Evolutionary conservation across 2,329 filamentous ascomycete genomes (phyloP).

Genomic region (Capronia coronata): DNA sequence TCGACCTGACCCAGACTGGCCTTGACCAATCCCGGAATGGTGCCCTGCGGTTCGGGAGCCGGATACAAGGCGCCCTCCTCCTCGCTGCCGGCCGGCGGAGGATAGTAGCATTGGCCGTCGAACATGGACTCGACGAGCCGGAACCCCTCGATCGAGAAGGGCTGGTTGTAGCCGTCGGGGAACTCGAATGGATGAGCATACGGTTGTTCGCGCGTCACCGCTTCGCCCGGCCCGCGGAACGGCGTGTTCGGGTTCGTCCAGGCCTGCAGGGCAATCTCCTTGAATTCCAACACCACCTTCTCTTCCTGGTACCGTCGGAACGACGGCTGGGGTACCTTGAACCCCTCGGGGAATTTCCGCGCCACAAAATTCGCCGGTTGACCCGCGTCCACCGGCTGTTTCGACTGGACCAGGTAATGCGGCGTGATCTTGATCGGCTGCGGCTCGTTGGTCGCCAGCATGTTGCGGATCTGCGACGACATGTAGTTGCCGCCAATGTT

Average conservation of each 20-base stretch:
- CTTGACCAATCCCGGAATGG: conserved; percentile 75
- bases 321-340: conserved; percentile 55
- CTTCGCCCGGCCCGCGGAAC: conserved; percentile 27
- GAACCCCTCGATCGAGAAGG: conserved; percentile 85
- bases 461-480: conserved; percentile 74
- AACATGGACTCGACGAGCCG: conserved; percentile 82
- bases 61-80: conserved; percentile 34
- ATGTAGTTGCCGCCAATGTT: conserved; percentile 84
- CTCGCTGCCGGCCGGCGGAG: conserved; percentile 38
- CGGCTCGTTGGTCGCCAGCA: conserved; percentile 61
- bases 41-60: conserved; percentile 62
- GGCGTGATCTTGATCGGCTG: conserved; percentile 72
- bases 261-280: conserved; percentile 91
- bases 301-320: conserved; percentile 86
- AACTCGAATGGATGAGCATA: conserved; percentile 82
- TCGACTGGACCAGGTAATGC: conserved; percentile 80
- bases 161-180: conserved; percentile 92
- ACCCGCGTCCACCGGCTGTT: conserved; percentile 80
- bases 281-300: conserved; percentile 88
- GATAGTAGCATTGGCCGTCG: conserved; percentile 71
- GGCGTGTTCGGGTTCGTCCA: conserved; percentile 54
- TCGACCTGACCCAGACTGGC: conserved; percentile 73
- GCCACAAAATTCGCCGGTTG: conserved; percentile 67
- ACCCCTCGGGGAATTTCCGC: conserved; percentile 61
- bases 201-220: conserved; percentile 67